Percentiles rank a stretch among this genome's conserved stretches.
Evolutionary conservation across 108 stramenopile genomes (phyloP).

Genomic region (Cylindrotheca closterium): DNA sequence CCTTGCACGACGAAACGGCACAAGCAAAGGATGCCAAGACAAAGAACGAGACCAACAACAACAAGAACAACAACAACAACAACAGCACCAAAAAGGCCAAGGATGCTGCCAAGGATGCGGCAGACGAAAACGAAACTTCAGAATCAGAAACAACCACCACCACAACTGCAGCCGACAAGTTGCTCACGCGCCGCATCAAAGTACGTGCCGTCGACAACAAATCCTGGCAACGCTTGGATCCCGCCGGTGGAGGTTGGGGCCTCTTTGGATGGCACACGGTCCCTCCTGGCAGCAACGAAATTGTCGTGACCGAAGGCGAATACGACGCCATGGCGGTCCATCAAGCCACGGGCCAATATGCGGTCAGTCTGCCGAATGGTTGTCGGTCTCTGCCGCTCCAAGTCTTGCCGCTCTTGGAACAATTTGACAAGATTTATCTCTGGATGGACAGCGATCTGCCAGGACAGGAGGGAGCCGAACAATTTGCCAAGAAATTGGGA

Average conservation of each 20-base stretch:
- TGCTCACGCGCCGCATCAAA: slow-evolving; percentile 78
- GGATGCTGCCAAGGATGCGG: slow-evolving; percentile 2
- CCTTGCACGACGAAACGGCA: slow-evolving; percentile 18
- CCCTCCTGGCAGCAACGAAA: slow-evolving; percentile 55
- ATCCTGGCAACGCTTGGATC: slow-evolving; percentile 76
- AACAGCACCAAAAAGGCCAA: background rate
- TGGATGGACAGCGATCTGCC: slow-evolving; percentile 97
- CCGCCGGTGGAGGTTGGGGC: slow-evolving; percentile 90
- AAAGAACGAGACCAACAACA: background rate
- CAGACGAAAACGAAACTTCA: slow-evolving; percentile 1
- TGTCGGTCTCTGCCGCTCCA: slow-evolving; percentile 86
- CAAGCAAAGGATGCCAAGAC: too few relatives aligned
- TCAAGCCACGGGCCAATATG: slow-evolving; percentile 86
- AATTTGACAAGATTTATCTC: slow-evolving; percentile 88
- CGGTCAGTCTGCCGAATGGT: slow-evolving; percentile 92
- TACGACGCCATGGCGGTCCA: slow-evolving; percentile 98
- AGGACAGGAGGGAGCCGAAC: slow-evolving; percentile 84
- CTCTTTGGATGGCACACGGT: slow-evolving; percentile 96
- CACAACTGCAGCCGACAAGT: slow-evolving; percentile 4
- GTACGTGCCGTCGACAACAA: slow-evolving; percentile 82
- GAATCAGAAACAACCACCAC: background rate
- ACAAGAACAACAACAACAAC: background rate
- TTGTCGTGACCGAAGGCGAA: slow-evolving; percentile 97
- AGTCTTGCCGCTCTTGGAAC: slow-evolving; percentile 88
- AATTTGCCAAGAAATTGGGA: slow-evolving; percentile 90